Base-by-base conservation (phyloP, 139 green algal species). In the Coelastrella sp. region DNA sequence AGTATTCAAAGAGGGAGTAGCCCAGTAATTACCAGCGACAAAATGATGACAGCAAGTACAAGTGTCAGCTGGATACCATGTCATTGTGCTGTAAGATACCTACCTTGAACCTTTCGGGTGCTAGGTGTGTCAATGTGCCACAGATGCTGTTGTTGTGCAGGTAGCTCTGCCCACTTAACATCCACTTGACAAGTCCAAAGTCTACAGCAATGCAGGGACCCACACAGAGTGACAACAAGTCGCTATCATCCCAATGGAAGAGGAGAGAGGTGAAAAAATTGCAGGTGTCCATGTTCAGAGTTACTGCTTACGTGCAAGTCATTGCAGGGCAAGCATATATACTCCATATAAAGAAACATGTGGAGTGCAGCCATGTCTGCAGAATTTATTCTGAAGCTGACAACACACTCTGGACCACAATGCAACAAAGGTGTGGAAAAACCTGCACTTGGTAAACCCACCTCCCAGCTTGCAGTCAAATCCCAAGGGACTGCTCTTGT, bases 381-480 rank as follows among this genome's bases (percentile, higher is more conserved):
- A n/a, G n/a, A n/a, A n/a, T n/a, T n/a, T n/a, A n/a, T n/a, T 27
- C n/a, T 5, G 23, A 5, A 71, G n/a, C n/a, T 71, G 62, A 43
- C 62, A 19, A 38, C 57, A 66, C 19, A 2, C 1, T 66, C 19
- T 34, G 19, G 7, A 38, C 23, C 62, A 9, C 8, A 40, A 40
- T 41, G 30, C 41, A 38, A 0, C 8, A 71, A 27, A 71, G 30
- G 9, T 13, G 30, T 67, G 8, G 30, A 71, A 71, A 19, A 13
- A 9, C 9, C 25, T 38, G 63, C 63, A 43, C 41, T 32, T 43
- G 30, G 30, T 19, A 73, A n/a, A n/a, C n/a, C n/a, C n/a, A 38
- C 37, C 63, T 73, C 30, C 63, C 30, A 73, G 30, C 66, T 75
- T 75, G 37, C 34, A 43, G 17, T 53, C 66, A 43, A 75, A 43